Conservation (phyloP, 441 rosid species). For the Erodium moschatum region DNA sequence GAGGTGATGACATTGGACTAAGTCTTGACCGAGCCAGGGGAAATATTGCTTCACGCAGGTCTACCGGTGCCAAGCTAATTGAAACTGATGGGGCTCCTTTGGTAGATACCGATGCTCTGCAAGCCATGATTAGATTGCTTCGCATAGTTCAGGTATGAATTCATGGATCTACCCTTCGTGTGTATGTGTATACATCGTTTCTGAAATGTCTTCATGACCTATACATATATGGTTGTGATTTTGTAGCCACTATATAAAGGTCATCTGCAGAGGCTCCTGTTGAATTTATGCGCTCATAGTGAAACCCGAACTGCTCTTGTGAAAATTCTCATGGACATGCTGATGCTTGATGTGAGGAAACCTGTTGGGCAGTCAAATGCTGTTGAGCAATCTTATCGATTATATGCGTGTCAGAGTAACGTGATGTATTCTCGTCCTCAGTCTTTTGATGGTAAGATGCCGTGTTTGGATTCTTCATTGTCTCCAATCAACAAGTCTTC, state of each 20-base stretch:
- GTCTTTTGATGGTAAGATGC: slow-evolving; percentile 64
- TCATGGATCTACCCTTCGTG: slow-evolving; percentile 1
- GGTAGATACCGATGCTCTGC: slow-evolving; percentile 70
- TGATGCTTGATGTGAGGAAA: slow-evolving; percentile 67
- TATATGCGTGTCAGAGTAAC: slow-evolving; percentile 87
- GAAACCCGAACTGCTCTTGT: slow-evolving; percentile 77
- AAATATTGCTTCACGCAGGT: slow-evolving; percentile 52
- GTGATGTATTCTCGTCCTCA: slow-evolving; percentile 95
- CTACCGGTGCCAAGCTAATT: slow-evolving; percentile 52
- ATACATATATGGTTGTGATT: slow-evolving; percentile 18
- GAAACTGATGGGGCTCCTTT: slow-evolving; percentile 93
- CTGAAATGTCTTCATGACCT: slow-evolving; percentile 12
- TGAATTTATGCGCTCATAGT: slow-evolving; percentile 84
- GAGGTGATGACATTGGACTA: slow-evolving; percentile 66
- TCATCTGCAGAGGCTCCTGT: slow-evolving; percentile 81
- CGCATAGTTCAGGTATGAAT: slow-evolving; percentile 79
- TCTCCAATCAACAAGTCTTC: background rate
- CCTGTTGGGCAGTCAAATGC: slow-evolving; percentile 36
- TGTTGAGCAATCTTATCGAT: slow-evolving; percentile 68
- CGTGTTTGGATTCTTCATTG: background rate
- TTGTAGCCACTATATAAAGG: slow-evolving; percentile 92
- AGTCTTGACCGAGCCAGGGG: slow-evolving; percentile 58
- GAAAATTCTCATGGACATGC: slow-evolving; percentile 79
- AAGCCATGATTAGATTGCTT: slow-evolving; percentile 80
- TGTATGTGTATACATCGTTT: background rate